These are phyloP conservation scores for Ceratobasidium sp. DNA, from an alignment of 1,284 basidiomycete genomes.

Conservation along the genomic window DNA sequence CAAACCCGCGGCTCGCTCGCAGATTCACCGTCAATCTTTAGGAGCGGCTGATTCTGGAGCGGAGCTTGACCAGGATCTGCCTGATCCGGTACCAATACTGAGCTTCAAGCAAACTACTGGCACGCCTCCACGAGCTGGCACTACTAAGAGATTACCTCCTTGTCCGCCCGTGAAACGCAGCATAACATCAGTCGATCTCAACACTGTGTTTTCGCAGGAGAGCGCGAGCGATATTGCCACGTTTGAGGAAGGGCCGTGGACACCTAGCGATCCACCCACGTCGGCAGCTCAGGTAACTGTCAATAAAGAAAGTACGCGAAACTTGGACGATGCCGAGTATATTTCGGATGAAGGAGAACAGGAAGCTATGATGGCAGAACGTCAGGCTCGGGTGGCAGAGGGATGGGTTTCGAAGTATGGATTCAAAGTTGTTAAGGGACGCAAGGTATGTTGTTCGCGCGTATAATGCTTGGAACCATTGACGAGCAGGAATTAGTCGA, in stretches of 20 bases:
- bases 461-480: not conserved
- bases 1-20: slow-evolving; percentile 19
- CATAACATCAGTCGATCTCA: slow-evolving; percentile 14
- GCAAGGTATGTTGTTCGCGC: slow-evolving; percentile 25
- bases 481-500: not conserved
- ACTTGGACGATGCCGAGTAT: slow-evolving; percentile 39
- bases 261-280: not conserved
- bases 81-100: slow-evolving; percentile 11
- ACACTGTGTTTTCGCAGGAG: slow-evolving; percentile 28
- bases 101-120: slow-evolving; percentile 16
- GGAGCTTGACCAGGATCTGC: slow-evolving; percentile 9
- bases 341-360: slow-evolving; percentile 41
- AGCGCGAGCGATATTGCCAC: slow-evolving; percentile 25
- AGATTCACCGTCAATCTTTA: not conserved
- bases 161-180: not conserved
- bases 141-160: not conserved
- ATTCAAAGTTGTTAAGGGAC: slow-evolving; percentile 32
- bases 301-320: slow-evolving; percentile 10
- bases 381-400: slow-evolving; percentile 27
- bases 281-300: not conserved
- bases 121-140: not conserved
- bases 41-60: not conserved
- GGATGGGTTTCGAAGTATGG: slow-evolving; percentile 38
- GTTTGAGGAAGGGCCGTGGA: slow-evolving; percentile 26
- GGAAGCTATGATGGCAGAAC: slow-evolving; percentile 22